phyloP scores from a whole-genome alignment of 1,284 basidiomycete species.

The Coniophora puteana region DNA sequence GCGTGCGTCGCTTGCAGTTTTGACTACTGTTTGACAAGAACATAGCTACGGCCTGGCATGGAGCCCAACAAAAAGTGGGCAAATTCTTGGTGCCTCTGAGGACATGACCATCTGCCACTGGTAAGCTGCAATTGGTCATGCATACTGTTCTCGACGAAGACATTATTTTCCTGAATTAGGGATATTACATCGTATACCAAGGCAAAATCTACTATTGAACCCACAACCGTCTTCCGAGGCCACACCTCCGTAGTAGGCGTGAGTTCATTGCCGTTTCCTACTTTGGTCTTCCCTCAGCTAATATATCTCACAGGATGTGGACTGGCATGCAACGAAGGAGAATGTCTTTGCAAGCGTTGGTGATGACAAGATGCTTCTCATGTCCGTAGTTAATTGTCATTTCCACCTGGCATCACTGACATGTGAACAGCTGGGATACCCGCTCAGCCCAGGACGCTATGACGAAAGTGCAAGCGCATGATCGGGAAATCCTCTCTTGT shows the following conservation, averaged over 20 bases:
- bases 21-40: slow-evolving; percentile 8
- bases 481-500: slow-evolving; percentile 88
- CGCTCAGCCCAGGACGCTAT: slow-evolving; percentile 69
- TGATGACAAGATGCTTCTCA: slow-evolving; percentile 91
- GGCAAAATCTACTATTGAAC: slow-evolving; percentile 74
- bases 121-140: slow-evolving; percentile 37
- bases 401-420: slow-evolving; percentile 10
- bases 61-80: slow-evolving; percentile 81
- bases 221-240: slow-evolving; percentile 80
- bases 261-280: slow-evolving; percentile 27
- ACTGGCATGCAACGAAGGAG: slow-evolving; percentile 88
- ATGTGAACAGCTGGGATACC: slow-evolving; percentile 84
- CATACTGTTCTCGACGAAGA: slow-evolving; percentile 2
- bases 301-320: slow-evolving; percentile 75
- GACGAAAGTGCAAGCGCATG: slow-evolving; percentile 81
- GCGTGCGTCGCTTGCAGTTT: slow-evolving; percentile 24
- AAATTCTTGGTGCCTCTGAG: slow-evolving; percentile 91
- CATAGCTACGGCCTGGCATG: slow-evolving; percentile 89
- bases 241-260: slow-evolving; percentile 90
- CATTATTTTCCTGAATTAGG: slow-evolving; percentile 53
- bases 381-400: slow-evolving; percentile 46
- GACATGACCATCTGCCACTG: slow-evolving; percentile 97
- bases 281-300: slow-evolving; percentile 2
- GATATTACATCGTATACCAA: slow-evolving; percentile 91
- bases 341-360: slow-evolving; percentile 95